Conservation (phyloP, 352 stramenopile genomes). For the Peronospora destructor region DNA sequence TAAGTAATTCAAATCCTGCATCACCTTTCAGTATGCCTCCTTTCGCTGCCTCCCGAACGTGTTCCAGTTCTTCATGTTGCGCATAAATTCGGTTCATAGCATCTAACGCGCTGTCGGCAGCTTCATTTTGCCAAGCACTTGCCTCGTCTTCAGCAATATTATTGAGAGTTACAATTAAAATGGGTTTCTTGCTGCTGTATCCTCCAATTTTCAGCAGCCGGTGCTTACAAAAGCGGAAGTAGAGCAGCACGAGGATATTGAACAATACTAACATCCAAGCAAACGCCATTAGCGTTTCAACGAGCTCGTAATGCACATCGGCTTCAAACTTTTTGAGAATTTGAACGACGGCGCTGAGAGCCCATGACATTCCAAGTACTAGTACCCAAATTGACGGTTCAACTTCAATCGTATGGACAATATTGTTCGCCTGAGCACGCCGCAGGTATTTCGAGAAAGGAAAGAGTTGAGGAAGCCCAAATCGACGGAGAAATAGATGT, state of each 20-base stretch:
- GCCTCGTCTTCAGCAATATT: conserved; percentile 17
- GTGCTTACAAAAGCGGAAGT: conserved; percentile 31
- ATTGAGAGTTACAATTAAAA: conserved; percentile 5
- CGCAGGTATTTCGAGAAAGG: conserved; percentile 67
- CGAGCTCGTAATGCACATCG: conserved; percentile 22
- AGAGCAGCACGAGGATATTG: conserved; percentile 32
- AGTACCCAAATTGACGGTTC: conserved; percentile 56
- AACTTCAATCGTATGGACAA: conserved; percentile 70
- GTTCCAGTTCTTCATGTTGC: conserved; percentile 21
- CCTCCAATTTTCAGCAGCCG: conserved; percentile 31
- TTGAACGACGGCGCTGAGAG: conserved; percentile 17
- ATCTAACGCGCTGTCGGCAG: conserved; percentile 14
- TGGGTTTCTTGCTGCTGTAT: conserved; percentile 11
- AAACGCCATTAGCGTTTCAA: conserved; percentile 28
- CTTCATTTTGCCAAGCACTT: conserved; percentile 14
- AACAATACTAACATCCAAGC: conserved; percentile 27
- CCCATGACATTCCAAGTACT: conserved; percentile 39
- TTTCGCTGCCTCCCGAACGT: conserved; percentile 2
- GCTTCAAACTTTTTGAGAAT: conserved; percentile 18
- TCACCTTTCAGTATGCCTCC: conserved; percentile 11
- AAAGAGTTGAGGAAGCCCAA: conserved; percentile 42
- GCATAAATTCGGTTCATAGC: conserved; percentile 16
- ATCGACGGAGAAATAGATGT: conserved; percentile 34
- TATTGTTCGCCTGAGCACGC: conserved; percentile 59
- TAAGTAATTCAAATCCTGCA: conserved; percentile 16